phyloP scores from a whole-genome alignment of 345 rosid species.

The Gossypium raimondii region DNA sequence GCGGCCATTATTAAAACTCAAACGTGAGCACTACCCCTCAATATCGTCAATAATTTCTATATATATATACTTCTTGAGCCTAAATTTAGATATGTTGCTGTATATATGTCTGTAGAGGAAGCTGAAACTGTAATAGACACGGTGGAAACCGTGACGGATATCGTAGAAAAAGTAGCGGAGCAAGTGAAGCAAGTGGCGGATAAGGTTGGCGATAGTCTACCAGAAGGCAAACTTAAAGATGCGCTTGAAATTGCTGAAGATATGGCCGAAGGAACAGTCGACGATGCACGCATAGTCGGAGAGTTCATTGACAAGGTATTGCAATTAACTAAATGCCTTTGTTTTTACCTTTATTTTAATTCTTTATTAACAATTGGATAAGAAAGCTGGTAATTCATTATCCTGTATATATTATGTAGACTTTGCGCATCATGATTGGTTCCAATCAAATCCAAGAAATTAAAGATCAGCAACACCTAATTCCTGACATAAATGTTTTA shows the following conservation, averaged over 20 bases:
- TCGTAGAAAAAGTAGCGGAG: constrained; percentile 46
- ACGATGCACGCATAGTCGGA: constrained; percentile 35
- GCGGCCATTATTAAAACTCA: constrained; percentile 35
- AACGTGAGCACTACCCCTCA: constrained; percentile 23
- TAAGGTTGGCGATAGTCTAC: constrained; percentile 35
- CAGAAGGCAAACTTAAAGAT: constrained; percentile 38
- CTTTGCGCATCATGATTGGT: too few species aligned
- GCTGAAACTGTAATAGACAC: constrained; percentile 31
- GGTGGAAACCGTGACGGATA: constrained; percentile 32
- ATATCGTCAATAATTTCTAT: not conserved
- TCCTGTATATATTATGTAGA: too few species aligned
- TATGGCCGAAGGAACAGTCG: constrained; percentile 35
- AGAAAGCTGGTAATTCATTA: not conserved
- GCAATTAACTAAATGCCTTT: not conserved
- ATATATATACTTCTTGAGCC: not conserved
- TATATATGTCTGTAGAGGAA: constrained; percentile 22
- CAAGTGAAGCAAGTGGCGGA: constrained; percentile 46
- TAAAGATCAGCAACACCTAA: not conserved
- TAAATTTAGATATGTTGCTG: not conserved
- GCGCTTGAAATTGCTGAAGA: constrained; percentile 29
- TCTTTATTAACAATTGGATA: not conserved
- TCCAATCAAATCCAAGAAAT: too few species aligned
- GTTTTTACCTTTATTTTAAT: not conserved
- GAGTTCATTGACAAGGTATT: constrained; percentile 46
- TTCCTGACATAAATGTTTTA: not conserved